Percentiles rank a stretch among this genome's conserved stretches.
phyloP scores from a whole-genome alignment of 2,329 filamentous ascomycete genomes.

The Verticillium dahliae region DNA sequence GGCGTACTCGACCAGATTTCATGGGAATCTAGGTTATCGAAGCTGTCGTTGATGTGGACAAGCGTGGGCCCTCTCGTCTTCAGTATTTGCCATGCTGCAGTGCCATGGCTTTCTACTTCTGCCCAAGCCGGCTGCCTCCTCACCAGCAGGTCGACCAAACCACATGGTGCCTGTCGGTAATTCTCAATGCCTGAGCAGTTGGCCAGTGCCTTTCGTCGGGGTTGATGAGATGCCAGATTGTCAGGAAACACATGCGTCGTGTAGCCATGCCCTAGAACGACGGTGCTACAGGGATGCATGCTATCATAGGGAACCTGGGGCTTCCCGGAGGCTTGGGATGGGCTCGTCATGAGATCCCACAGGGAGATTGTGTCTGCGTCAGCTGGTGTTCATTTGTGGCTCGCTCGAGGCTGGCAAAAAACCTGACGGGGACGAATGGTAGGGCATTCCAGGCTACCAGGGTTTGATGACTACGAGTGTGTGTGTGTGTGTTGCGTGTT shows the following conservation, averaged over 20 bases:
- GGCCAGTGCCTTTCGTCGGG: neutral
- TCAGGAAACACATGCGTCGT: neutral
- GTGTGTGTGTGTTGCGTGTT: neutral
- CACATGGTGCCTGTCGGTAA: neutral
- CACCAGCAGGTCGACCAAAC: neutral
- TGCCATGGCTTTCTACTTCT: neutral
- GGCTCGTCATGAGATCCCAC: neutral
- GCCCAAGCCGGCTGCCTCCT: neutral
- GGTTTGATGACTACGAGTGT: neutral
- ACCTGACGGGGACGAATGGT: neutral
- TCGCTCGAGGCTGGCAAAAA: neutral
- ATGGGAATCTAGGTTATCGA: neutral
- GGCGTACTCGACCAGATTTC: too few species aligned
- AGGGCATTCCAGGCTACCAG: neutral
- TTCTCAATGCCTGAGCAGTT: neutral
- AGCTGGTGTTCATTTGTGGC: neutral
- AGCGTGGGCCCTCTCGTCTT: neutral
- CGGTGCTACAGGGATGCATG: neutral
- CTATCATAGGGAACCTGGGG: neutral
- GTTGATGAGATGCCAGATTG: neutral
- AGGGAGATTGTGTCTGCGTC: neutral
- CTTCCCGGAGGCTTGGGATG: neutral
- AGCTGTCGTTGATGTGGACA: neutral
- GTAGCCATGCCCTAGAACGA: neutral
- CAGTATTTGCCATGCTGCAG: neutral